Conservation (phyloP, 345 rosid genomes). For the Erodium maritimum region DNA sequence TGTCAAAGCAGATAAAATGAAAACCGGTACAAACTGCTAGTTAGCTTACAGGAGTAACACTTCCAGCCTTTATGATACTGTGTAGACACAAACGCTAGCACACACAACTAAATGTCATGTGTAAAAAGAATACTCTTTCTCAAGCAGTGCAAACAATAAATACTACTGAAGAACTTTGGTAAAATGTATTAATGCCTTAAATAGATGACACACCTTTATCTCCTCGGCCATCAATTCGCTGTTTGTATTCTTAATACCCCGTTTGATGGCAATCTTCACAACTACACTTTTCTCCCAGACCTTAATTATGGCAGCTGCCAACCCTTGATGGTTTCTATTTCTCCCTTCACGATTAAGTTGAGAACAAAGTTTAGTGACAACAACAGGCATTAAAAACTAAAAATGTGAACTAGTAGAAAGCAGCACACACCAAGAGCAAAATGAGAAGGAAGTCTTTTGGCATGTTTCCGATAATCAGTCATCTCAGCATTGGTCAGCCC, state of each 20-base stretch:
- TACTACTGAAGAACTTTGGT: background rate
- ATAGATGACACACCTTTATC: constrained; percentile 48
- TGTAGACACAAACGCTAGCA: background rate
- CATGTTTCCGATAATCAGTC: constrained; percentile 80
- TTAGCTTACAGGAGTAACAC: background rate
- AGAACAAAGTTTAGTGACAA: constrained; percentile 8
- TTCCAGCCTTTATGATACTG: background rate
- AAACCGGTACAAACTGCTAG: background rate
- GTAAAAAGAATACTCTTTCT: no score
- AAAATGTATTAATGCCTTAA: background rate
- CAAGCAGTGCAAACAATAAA: no score
- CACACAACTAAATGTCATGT: background rate
- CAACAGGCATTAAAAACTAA: constrained; percentile 9
- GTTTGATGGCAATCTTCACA: constrained; percentile 84
- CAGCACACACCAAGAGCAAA: constrained; percentile 86
- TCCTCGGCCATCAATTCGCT: constrained; percentile 96
- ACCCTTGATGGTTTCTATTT: constrained; percentile 93
- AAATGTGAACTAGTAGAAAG: constrained; percentile 6
- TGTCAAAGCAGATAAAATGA: constrained; percentile 22
- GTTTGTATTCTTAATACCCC: constrained; percentile 95
- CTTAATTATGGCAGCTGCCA: constrained; percentile 75
- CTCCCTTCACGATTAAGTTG: constrained; percentile 43
- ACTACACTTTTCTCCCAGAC: constrained; percentile 91
- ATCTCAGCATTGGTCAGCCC: constrained; percentile 89
- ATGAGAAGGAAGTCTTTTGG: constrained; percentile 87